These are phyloP conservation scores for Aspergillus kassunensis DNA, from an alignment of 495 filamentous ascomycete genomes.

Conservation along the genomic window DNA sequence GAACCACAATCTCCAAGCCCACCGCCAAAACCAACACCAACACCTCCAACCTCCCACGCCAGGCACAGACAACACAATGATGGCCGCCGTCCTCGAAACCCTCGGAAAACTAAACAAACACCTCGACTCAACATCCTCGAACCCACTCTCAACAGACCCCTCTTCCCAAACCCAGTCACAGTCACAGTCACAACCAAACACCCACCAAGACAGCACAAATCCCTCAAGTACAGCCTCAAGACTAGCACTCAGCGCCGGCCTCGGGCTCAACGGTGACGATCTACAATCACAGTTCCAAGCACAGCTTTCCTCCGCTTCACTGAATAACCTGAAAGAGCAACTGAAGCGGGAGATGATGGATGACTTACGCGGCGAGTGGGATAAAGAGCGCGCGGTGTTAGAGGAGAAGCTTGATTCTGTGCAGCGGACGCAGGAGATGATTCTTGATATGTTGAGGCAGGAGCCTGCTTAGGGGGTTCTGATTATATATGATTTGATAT, in stretches of 20 bases:
- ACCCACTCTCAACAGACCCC: neutral
- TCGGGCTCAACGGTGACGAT: neutral
- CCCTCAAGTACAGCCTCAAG: neutral
- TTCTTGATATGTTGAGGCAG: slow-evolving; percentile 44
- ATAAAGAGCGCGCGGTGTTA: slow-evolving; percentile 29
- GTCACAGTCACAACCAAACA: neutral
- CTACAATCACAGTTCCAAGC: neutral
- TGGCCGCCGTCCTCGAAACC: slow-evolving; percentile 35
- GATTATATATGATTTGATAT: neutral
- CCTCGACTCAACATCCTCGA: slow-evolving; percentile 24
- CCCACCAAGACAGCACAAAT: neutral
- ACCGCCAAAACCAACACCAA: neutral
- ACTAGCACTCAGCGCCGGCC: too few relatives aligned
- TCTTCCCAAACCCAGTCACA: neutral
- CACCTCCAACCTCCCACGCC: neutral
- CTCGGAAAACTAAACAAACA: slow-evolving; percentile 39
- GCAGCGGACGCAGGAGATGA: slow-evolving; percentile 44
- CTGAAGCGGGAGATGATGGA: slow-evolving; percentile 32
- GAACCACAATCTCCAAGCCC: neutral
- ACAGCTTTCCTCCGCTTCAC: neutral
- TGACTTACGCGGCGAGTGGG: slow-evolving; percentile 30
- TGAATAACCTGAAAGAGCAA: slow-evolving; percentile 31
- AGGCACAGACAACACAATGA: slow-evolving; percentile 18
- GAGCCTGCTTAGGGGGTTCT: slow-evolving; percentile 28
- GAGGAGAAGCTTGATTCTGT: slow-evolving; percentile 40